A percentile compares a stretch with the other conserved stretches of the same genome.
Evolutionary conservation across 2,329 filamentous ascomycete species (phyloP).

Genomic region (Chaetomiaceae sp.): DNA sequence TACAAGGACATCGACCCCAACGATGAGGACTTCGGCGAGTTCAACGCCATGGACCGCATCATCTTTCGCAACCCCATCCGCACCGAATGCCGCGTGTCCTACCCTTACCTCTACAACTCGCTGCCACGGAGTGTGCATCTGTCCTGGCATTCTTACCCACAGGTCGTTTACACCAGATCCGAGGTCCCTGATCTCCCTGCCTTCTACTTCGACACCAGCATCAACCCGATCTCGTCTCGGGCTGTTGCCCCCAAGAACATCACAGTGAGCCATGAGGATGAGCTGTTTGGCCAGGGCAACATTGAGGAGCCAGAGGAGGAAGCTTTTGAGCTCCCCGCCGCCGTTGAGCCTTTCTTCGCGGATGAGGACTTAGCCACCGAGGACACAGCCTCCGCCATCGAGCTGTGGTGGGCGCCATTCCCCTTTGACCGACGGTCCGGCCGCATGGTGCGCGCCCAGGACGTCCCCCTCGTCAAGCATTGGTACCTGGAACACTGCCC

Average conservation of each 20-base stretch:
- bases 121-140: conserved; percentile 89
- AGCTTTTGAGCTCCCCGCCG: conserved; percentile 75
- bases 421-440: conserved; percentile 93
- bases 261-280: conserved; percentile 87
- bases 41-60: conserved; percentile 98
- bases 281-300: conserved; percentile 79
- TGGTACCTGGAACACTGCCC: conserved; percentile 98
- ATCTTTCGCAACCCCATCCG: conserved; percentile 94
- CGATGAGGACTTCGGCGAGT: conserved; percentile 98
- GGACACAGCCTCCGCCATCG: conserved; percentile 86
- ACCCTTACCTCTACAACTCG: conserved; percentile 93
- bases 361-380: conserved; percentile 86
- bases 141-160: conserved; percentile 90
- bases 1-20: conserved; percentile 99
- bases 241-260: conserved; percentile 92
- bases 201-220: conserved; percentile 96
- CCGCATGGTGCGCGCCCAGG: conserved; percentile 92
- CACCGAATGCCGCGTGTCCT: conserved; percentile 93
- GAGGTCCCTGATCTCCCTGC: conserved; percentile 87
- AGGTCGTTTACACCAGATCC: conserved; percentile 82
- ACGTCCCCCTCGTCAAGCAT: conserved; percentile 94
- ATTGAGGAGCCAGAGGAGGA: conserved; percentile 72
- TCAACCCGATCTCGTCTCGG: conserved; percentile 94
- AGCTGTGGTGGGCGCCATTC: conserved; percentile 96
- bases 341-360: conserved; percentile 80